phyloP scores from a whole-genome alignment of 1,139 yeast genomes.

The Ogataea hybrid region DNA sequence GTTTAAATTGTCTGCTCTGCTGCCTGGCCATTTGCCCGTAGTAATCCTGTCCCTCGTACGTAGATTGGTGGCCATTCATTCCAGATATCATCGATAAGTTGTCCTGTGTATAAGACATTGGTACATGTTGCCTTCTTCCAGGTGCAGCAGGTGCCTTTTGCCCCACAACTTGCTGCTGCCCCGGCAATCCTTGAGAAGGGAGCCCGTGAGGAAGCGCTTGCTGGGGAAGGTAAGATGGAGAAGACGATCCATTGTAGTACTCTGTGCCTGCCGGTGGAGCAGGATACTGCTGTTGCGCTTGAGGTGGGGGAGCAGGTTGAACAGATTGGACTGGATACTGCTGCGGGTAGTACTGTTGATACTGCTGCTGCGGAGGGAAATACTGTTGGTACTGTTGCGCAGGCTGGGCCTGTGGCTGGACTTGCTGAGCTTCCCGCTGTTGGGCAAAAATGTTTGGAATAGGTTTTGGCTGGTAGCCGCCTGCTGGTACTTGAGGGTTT shows the following conservation, averaged over 20 bases:
- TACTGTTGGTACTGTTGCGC: slow-evolving; percentile 8
- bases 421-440: slow-evolving; percentile 11
- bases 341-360: too few species aligned
- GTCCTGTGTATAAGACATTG: slow-evolving; percentile 23
- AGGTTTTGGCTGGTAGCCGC: slow-evolving; percentile 18
- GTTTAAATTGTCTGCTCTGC: slow-evolving; percentile 28
- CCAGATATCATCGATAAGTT: slow-evolving; percentile 23
- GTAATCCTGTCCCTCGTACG: slow-evolving; percentile 17
- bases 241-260: slow-evolving; percentile 23
- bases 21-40: slow-evolving; percentile 13
- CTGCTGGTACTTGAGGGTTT: slow-evolving; percentile 13
- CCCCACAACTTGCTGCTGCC: slow-evolving; percentile 27
- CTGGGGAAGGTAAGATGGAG: slow-evolving; percentile 28
- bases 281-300: slow-evolving; percentile 6
- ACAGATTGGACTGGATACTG: background rate
- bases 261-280: background rate
- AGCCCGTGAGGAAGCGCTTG: slow-evolving; percentile 32
- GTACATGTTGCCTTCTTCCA: slow-evolving; percentile 26
- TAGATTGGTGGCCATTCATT: slow-evolving; percentile 15
- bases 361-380: slow-evolving; percentile 9
- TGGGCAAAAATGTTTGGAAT: slow-evolving; percentile 16
- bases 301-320: background rate
- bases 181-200: slow-evolving; percentile 33
- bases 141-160: slow-evolving; percentile 18
- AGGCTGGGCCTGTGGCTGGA: slow-evolving; percentile 9